Base-by-base conservation (phyloP, 129 eudicot genomes). In the Pulicaria dysenterica region DNA sequence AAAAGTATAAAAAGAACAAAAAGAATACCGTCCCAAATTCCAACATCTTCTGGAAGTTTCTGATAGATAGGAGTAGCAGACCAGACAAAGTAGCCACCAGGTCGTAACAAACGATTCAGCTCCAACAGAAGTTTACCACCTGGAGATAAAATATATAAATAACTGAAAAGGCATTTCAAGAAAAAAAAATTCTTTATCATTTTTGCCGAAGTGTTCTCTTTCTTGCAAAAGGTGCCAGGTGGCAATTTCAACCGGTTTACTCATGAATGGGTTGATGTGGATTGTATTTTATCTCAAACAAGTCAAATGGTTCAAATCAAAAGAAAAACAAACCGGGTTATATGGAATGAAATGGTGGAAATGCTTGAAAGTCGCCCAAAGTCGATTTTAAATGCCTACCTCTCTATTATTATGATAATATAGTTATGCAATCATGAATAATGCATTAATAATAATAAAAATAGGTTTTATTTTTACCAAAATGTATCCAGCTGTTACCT, bases 61-160 rank as follows among this genome's bases (percentile, higher is more conserved):
- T 84, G 96, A 69, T 91, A 91, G 69, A 91, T 76, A 42, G 97
- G 97, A 69, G 97, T 91, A 42, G 97, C 97, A 78, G 97, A 91
- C 97, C 97, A 91, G 19, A 91, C 95, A 76, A 91, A 91, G 81
- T 65, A 88, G 45, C 97, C 97, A 63, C 97, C 97, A 80, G 97
- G 97, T 69, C 97, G 87, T 65, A 91, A 58, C 39, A 91, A 73
- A 73, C 97, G 97, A 53, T 91, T 91, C 61, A 91, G 85, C 85
- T 91, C 97, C 72, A 91, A 76, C 16, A 91, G 95, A 75, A 91
- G 95, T 64, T 91, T 91, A 60, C 97, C 97, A 44, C 97, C 97
- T 91, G 78, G 36, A 77, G 40, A 61, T 70, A 65, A 56, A 9
- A 51, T 47, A 67, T 36, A 40, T 37, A 70, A 71, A 42, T 9